These are phyloP conservation scores for Casuarina cunninghamiana DNA, from an alignment of 306 rosid species.

Conservation along the genomic window DNA sequence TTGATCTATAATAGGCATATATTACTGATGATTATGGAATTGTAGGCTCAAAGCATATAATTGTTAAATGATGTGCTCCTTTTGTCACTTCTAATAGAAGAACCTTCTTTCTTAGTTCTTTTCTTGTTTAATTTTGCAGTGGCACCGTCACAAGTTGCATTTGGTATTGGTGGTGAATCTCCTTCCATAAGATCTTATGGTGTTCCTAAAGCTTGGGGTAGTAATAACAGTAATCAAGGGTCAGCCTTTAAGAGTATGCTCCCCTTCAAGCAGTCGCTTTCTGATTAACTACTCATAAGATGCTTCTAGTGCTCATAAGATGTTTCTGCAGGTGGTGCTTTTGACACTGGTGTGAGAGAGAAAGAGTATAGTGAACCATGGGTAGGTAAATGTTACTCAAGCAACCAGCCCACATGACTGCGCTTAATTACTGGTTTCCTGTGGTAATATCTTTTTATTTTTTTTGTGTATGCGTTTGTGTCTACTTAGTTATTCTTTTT, in stretches of 20 bases:
- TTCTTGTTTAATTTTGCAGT: constrained; percentile 43
- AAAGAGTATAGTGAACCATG: constrained; percentile 82
- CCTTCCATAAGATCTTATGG: constrained; percentile 48
- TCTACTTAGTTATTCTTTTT: constrained; percentile 19
- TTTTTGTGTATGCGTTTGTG: constrained; percentile 14
- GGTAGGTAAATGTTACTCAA: constrained; percentile 45
- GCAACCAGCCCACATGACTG: background rate
- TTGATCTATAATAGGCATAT: background rate
- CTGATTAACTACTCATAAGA: constrained; percentile 23
- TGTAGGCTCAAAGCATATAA: constrained; percentile 1
- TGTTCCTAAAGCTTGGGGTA: constrained; percentile 34
- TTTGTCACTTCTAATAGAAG: background rate
- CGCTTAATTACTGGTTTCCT: constrained; percentile 11
- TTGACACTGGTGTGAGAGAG: constrained; percentile 29
- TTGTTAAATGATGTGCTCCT: background rate
- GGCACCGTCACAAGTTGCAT: constrained; percentile 62
- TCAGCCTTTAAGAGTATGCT: constrained; percentile 44
- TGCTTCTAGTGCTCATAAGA: constrained; percentile 26
- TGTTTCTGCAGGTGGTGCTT: constrained; percentile 30
- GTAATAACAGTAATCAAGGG: constrained; percentile 27
- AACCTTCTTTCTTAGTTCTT: background rate
- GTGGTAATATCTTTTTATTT: background rate
- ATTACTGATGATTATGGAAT: background rate
- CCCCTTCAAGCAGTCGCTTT: constrained; percentile 18
- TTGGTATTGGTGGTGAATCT: constrained; percentile 69